phyloP scores from a whole-genome alignment of 2,329 filamentous ascomycete species.

The Teratosphaeria zuluensis region DNA sequence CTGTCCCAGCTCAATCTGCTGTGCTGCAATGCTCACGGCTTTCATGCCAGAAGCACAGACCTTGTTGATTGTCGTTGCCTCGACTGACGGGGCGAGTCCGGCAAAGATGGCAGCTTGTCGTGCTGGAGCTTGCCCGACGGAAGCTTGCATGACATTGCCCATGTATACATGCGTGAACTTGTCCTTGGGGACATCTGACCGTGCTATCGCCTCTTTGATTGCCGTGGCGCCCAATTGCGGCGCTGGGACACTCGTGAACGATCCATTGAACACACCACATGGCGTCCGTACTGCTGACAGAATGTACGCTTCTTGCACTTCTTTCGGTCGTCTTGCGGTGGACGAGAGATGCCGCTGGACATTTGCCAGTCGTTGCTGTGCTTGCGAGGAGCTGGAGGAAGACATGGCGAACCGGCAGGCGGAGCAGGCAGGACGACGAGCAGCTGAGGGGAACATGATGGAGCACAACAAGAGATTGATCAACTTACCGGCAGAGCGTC shows the following conservation, averaged over 20 bases:
- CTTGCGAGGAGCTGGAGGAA: slow-evolving; percentile 1
- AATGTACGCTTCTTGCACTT: slow-evolving; percentile 89
- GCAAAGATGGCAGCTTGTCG: slow-evolving; percentile 85
- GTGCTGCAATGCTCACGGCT: slow-evolving; percentile 78
- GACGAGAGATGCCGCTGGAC: slow-evolving; percentile 38
- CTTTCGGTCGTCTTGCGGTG: slow-evolving; percentile 42
- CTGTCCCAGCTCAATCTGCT: slow-evolving; percentile 87
- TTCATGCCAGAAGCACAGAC: slow-evolving; percentile 95
- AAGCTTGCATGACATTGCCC: slow-evolving; percentile 84
- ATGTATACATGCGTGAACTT: slow-evolving; percentile 92
- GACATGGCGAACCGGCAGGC: slow-evolving; percentile 15
- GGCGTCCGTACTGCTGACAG: slow-evolving; percentile 83
- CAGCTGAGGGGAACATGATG: slow-evolving; percentile 12
- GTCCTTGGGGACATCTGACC: slow-evolving; percentile 69
- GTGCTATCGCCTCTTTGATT: slow-evolving; percentile 82
- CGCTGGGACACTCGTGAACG: slow-evolving; percentile 71
- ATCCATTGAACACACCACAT: slow-evolving; percentile 93
- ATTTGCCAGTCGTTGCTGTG: slow-evolving; percentile 17
- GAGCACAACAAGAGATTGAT: background rate
- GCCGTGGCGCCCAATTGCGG: slow-evolving; percentile 82
- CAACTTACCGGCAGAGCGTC: background rate
- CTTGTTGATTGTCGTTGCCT: slow-evolving; percentile 93
- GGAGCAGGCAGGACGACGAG: slow-evolving; percentile 14
- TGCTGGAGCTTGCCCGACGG: slow-evolving; percentile 80
- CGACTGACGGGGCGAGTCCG: slow-evolving; percentile 68